phyloP scores from a whole-genome alignment of 2,329 filamentous ascomycete genomes.

The Setomelanomma holmii region DNA sequence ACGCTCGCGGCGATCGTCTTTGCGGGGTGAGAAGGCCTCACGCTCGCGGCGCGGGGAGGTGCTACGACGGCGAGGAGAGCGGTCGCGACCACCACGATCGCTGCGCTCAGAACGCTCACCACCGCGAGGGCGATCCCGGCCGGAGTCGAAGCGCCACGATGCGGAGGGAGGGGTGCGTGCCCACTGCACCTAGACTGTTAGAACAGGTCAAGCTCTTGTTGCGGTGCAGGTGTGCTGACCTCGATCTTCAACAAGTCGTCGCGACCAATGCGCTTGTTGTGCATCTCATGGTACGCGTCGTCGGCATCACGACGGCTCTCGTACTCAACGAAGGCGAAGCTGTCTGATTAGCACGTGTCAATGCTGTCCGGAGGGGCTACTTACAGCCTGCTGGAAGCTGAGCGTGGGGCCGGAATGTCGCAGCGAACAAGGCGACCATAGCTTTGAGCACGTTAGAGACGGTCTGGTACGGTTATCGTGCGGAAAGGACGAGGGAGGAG shows the following conservation, averaged over 20 bases:
- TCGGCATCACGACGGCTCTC: conserved; percentile 98
- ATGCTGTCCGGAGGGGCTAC: conserved; percentile 51
- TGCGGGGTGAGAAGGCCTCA: conserved; percentile 79
- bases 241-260: conserved; percentile 98
- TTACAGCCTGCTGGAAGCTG: conserved; percentile 93
- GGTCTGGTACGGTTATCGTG: conserved; percentile 17
- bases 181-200: conserved; percentile 70
- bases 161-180: conserved; percentile 96
- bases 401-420: conserved; percentile 95
- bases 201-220: conserved; percentile 1
- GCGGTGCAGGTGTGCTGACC: conserved; percentile 60
- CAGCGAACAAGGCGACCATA: conserved; percentile 98
- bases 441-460: conserved; percentile 66
- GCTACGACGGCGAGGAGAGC: conserved; percentile 61
- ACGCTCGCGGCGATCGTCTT: conserved; percentile 70
- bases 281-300: conserved; percentile 99
- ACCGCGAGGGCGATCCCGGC: conserved; percentile 51
- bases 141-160: conserved; percentile 97
- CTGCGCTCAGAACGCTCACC: conserved; percentile 68
- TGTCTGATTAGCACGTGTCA: conserved; percentile 56
- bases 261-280: conserved; percentile 96
- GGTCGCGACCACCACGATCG: conserved; percentile 57
- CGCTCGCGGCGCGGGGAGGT: conserved; percentile 62
- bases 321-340: conserved; percentile 99
- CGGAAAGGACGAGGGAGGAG: conserved; percentile 34